Evolutionary conservation across 345 rosid species (phyloP).

Genomic region (Camelina neglecta): DNA sequence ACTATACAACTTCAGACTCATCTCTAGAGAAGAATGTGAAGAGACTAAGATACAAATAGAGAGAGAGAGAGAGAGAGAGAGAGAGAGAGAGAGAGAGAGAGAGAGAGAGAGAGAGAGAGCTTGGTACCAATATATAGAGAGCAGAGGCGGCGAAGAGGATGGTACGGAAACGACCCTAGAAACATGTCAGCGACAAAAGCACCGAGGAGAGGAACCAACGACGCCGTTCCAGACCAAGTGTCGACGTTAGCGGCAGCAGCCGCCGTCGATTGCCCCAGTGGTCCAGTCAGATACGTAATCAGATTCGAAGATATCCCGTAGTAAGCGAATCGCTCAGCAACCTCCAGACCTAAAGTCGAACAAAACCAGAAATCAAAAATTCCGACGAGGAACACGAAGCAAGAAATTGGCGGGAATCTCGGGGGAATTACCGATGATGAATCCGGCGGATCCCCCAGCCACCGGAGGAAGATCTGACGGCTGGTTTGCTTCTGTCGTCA

Average conservation of each 20-base stretch:
- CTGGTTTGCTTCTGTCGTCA: conserved; percentile 47
- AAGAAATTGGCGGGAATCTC: conserved; percentile 13
- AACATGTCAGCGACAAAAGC: conserved; percentile 58
- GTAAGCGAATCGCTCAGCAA: conserved; percentile 58
- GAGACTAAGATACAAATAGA: not conserved
- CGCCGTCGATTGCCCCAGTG: conserved; percentile 54
- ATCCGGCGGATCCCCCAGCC: conserved; percentile 59
- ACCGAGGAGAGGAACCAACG: conserved; percentile 57
- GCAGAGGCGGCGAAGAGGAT: conserved; percentile 49
- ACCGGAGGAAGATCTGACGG: conserved; percentile 46
- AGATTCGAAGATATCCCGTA: conserved; percentile 57
- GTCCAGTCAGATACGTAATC: conserved; percentile 55
- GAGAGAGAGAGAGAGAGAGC: not conserved
- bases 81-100: not conserved
- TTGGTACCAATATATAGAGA: conserved; percentile 50
- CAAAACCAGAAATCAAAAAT: not conserved
- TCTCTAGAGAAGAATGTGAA: not conserved
- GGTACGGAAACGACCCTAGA: conserved; percentile 61
- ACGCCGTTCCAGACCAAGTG: conserved; percentile 55
- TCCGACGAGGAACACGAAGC: not conserved
- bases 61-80: not conserved
- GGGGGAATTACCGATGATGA: conserved; percentile 48
- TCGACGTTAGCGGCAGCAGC: conserved; percentile 57
- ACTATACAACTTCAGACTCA: conserved; percentile 25
- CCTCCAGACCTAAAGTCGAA: conserved; percentile 51